These are phyloP conservation scores for Elongisporangium undulatum DNA, from an alignment of 352 stramenopile species.

Conservation along the genomic window DNA sequence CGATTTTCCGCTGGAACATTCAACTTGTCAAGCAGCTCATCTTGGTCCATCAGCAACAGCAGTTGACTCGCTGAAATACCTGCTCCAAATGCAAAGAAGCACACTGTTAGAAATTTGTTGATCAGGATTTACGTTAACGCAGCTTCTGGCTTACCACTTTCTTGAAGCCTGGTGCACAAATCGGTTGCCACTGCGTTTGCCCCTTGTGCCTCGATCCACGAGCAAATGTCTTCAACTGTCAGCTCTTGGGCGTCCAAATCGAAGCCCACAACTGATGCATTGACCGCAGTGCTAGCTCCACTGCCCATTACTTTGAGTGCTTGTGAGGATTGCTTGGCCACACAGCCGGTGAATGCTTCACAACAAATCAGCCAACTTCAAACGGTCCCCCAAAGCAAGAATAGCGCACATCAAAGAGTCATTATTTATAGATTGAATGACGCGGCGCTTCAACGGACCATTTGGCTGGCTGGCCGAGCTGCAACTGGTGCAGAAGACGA, in stretches of 20 bases:
- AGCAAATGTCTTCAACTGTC: background rate
- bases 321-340: no score
- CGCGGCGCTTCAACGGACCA: background rate
- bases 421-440: background rate
- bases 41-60: background rate
- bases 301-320: background rate
- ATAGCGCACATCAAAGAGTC: background rate
- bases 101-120: background rate
- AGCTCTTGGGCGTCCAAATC: background rate
- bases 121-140: background rate
- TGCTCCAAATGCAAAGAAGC: background rate
- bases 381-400: no score
- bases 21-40: background rate
- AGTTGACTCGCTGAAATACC: background rate
- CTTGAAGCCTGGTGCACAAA: background rate
- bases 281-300: background rate
- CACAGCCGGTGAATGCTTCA: background rate
- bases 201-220: background rate
- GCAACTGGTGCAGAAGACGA: slow-evolving; percentile 12
- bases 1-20: background rate
- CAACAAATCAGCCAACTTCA: background rate
- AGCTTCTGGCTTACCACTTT: background rate
- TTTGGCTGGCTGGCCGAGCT: slow-evolving; percentile 1
- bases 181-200: background rate
- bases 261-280: background rate